Evolutionary conservation across 2,329 filamentous ascomycete genomes (phyloP).

Genomic region (Fusarium sp.): DNA sequence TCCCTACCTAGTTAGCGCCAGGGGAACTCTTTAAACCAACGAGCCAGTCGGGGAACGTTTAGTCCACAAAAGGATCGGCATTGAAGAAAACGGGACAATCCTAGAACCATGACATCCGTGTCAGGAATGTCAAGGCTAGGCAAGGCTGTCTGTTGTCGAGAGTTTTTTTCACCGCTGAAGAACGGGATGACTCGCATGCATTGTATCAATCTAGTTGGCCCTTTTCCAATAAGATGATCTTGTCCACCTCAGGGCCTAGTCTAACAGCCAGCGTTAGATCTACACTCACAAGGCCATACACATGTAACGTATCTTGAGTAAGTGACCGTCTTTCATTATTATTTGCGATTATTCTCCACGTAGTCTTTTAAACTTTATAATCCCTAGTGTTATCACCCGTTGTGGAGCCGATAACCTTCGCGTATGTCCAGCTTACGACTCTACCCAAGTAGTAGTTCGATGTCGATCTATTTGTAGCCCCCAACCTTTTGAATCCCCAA

Average conservation of each 20-base stretch:
- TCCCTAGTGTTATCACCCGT: not conserved
- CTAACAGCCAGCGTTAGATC: conserved; percentile 1
- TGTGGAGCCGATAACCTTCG: conserved; percentile 2
- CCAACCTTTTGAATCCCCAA: not conserved
- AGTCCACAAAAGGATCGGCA: conserved; percentile 14
- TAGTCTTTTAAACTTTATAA: not conserved
- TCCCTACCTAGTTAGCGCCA: conserved; percentile 4
- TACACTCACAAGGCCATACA: not conserved
- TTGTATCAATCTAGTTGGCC: too few species aligned
- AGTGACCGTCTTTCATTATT: too few species aligned
- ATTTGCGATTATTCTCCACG: too few species aligned
- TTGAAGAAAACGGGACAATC: conserved; percentile 4
- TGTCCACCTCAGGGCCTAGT: not conserved
- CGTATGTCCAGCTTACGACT: not conserved
- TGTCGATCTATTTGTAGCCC: conserved; percentile 14
- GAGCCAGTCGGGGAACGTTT: not conserved
- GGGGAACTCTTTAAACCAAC: conserved; percentile 1
- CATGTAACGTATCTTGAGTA: too few species aligned
- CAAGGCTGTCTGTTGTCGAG: not conserved
- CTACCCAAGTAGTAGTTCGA: conserved; percentile 4
- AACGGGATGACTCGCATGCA: conserved; percentile 13
- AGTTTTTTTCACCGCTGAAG: not conserved
- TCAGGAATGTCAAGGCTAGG: not conserved
- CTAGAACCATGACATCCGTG: not conserved
- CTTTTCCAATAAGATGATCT: not conserved